Evolutionary conservation across 225 moss, liverwort and hornwort genomes (phyloP).

Genomic region (Neckera pumila): DNA sequence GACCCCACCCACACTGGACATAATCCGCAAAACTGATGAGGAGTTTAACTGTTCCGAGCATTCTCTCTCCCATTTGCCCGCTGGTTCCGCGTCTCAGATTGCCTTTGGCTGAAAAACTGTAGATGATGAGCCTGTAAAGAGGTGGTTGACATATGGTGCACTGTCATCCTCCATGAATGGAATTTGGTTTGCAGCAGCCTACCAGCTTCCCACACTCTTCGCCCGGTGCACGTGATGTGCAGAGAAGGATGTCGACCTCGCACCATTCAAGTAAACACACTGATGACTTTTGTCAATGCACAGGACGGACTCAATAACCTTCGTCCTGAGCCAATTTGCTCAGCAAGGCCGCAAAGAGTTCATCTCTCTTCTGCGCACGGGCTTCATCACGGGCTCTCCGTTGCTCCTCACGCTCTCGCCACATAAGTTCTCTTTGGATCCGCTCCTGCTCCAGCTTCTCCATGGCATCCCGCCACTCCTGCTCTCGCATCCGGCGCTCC

Average conservation of each 20-base stretch:
- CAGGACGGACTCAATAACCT: constrained; percentile 34
- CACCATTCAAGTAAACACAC: neutral
- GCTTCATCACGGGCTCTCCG: constrained; percentile 76
- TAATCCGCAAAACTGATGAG: constrained; percentile 34
- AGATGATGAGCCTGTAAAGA: neutral
- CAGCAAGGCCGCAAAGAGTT: constrained; percentile 73
- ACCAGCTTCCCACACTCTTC: neutral
- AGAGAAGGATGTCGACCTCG: neutral
- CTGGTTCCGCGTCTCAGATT: constrained; percentile 5
- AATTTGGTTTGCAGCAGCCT: neutral
- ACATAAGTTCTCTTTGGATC: constrained; percentile 56
- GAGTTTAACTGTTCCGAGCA: constrained; percentile 13
- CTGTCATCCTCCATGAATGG: neutral
- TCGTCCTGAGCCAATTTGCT: constrained; percentile 79
- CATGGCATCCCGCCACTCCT: constrained; percentile 96
- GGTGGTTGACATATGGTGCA: constrained; percentile 5
- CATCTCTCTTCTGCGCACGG: constrained; percentile 85
- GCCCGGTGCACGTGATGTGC: neutral
- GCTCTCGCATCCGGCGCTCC: constrained; percentile 77
- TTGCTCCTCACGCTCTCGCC: constrained; percentile 92
- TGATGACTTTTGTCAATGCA: neutral
- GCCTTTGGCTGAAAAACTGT: constrained; percentile 12
- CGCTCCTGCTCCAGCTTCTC: constrained; percentile 97
- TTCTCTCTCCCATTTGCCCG: constrained; percentile 10
- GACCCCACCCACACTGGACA: constrained; percentile 21